Conservation (phyloP, 768 basidiomycete species). For the Tylopilus felleus region DNA sequence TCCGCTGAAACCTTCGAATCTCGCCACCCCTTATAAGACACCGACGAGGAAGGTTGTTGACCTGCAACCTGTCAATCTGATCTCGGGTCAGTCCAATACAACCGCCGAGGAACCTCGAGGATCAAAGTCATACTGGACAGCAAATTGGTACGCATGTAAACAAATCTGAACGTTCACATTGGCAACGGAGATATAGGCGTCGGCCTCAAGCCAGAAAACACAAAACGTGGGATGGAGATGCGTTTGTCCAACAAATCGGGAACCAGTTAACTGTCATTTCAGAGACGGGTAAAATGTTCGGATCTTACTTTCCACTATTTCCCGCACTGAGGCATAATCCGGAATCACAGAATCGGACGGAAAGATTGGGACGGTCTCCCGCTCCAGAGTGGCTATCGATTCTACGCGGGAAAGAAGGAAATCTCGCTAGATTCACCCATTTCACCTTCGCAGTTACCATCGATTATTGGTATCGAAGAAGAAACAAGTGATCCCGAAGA, state of each 20-base stretch:
- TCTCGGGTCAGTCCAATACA: constrained; percentile 19
- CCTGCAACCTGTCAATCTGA: constrained; percentile 40
- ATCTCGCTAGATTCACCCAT: constrained; percentile 58
- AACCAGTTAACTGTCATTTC: constrained; percentile 60
- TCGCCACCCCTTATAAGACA: constrained; percentile 19
- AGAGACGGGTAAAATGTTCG: constrained; percentile 68
- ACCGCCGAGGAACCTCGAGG: constrained; percentile 7
- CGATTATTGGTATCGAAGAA: constrained; percentile 33
- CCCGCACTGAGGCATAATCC: constrained; percentile 4
- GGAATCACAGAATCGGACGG: constrained; percentile 52
- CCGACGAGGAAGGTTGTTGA: constrained; percentile 34
- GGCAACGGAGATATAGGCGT: constrained; percentile 47
- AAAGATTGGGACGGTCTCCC: constrained; percentile 56
- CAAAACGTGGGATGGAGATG: constrained; percentile 85
- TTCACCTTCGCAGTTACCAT: constrained; percentile 49
- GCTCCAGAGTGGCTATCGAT: constrained; percentile 38
- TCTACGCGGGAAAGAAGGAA: constrained; percentile 56
- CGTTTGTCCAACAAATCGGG: constrained; percentile 50
- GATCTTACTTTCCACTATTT: not conserved
- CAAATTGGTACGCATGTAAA: constrained; percentile 53
- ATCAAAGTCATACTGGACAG: constrained; percentile 54
- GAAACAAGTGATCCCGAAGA: constrained; percentile 25
- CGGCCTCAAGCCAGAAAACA: constrained; percentile 71
- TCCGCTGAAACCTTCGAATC: constrained; percentile 30
- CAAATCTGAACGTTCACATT: not conserved